Evolutionary conservation across 2,329 filamentous ascomycete genomes (phyloP).

Genomic region (Cladosporium sp.): DNA sequence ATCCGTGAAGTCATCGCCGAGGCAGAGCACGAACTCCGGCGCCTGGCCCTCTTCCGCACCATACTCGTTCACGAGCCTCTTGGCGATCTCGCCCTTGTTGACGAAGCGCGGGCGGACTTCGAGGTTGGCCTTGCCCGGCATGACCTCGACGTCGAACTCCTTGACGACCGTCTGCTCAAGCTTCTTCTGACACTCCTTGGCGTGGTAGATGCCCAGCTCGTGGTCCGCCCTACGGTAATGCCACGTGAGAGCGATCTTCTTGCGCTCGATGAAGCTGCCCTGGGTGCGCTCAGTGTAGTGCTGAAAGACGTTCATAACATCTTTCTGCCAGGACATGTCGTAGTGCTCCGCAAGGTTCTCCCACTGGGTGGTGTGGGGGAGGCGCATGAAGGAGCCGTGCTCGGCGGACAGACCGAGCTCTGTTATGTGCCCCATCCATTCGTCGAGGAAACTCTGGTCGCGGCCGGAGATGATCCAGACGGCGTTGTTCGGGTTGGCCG

Average conservation of each 20-base stretch:
- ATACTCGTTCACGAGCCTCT: conserved; percentile 72
- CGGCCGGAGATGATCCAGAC: conserved; percentile 99
- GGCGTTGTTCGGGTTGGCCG: conserved; percentile 71
- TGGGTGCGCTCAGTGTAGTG: conserved; percentile 81
- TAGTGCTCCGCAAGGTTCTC: conserved; percentile 79
- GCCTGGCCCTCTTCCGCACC: conserved; percentile 49
- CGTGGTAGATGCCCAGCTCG: conserved; percentile 73
- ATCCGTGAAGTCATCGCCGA: conserved; percentile 94
- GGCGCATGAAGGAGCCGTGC: conserved; percentile 89
- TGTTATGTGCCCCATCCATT: conserved; percentile 86
- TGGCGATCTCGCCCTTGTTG: conserved; percentile 95
- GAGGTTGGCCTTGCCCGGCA: conserved; percentile 93
- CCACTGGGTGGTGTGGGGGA: conserved; percentile 72
- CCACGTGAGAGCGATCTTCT: conserved; percentile 92
- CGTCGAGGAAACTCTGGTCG: conserved; percentile 82
- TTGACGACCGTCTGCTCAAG: conserved; percentile 70
- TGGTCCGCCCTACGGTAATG: conserved; percentile 91
- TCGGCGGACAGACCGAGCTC: conserved; percentile 92
- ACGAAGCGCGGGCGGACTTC: conserved; percentile 96
- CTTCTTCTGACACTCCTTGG: conserved; percentile 72
- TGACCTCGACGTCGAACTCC: conserved; percentile 88
- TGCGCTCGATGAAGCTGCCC: conserved; percentile 91
- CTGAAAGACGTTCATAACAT: conserved; percentile 78
- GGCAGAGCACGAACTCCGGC: conserved; percentile 81
- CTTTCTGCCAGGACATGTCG: conserved; percentile 87